Conservation (phyloP, 2,329 filamentous ascomycete species). For the Epichloe typhina region DNA sequence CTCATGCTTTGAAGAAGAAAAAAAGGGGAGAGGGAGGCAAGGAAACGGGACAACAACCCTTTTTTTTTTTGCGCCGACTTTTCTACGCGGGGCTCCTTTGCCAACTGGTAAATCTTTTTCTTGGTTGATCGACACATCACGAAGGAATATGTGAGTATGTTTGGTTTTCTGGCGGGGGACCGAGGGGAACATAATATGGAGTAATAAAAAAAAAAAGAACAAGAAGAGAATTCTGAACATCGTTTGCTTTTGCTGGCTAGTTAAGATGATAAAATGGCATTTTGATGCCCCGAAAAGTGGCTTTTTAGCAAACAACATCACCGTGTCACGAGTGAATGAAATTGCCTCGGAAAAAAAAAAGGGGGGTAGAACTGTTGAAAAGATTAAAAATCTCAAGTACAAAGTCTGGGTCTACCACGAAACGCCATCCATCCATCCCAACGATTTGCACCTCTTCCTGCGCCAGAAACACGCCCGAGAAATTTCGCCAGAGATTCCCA, state of each 20-base stretch:
- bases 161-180: neutral
- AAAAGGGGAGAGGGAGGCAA: neutral
- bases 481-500: neutral
- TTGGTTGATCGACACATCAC: neutral
- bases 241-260: neutral
- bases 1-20: constrained; percentile 17
- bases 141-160: neutral
- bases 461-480: neutral
- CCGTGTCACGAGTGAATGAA: too few species aligned
- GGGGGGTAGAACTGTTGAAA: neutral
- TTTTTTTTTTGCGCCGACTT: too few species aligned
- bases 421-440: neutral
- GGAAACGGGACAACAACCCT: too few species aligned
- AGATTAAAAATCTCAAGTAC: too few species aligned
- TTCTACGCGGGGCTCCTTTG: too few species aligned
- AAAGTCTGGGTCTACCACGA: neutral
- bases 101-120: neutral
- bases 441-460: neutral
- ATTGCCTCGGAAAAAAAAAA: neutral
- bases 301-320: too few species aligned
- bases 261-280: neutral
- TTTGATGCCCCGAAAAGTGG: too few species aligned
- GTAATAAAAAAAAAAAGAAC: too few species aligned
- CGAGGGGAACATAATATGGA: neutral
- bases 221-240: neutral